Percentiles rank a stretch among this genome's conserved stretches.
These are phyloP conservation scores for Zasmidium citrigriseum DNA, from an alignment of 2,329 filamentous ascomycete genomes.

Conservation along the genomic window DNA sequence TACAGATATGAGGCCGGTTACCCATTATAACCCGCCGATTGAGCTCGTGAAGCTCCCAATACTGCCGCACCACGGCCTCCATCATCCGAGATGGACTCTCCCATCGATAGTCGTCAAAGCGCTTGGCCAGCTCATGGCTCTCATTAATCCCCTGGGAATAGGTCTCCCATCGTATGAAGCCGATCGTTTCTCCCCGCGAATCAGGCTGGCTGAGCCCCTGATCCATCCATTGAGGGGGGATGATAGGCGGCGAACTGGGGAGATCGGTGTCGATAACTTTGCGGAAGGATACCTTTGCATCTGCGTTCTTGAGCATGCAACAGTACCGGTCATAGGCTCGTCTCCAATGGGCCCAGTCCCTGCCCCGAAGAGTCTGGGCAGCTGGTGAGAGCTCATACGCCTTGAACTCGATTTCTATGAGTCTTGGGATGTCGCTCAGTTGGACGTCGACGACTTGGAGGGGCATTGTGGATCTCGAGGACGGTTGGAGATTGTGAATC, in stretches of 20 bases:
- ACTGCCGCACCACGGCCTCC: not conserved
- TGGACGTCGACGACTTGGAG: not conserved
- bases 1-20: not conserved
- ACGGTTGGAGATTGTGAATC: too few species aligned
- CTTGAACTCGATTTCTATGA: constrained; percentile 5
- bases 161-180: too few species aligned
- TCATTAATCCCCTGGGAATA: too few species aligned
- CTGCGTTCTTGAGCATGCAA: not conserved
- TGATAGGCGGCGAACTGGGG: not conserved
- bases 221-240: not conserved
- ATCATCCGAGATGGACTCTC: too few species aligned
- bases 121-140: too few species aligned
- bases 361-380: not conserved
- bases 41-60: not conserved
- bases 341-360: not conserved
- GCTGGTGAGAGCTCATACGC: not conserved
- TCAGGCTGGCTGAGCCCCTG: too few species aligned
- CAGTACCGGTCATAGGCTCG: not conserved
- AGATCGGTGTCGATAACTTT: not conserved
- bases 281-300: not conserved
- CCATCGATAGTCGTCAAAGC: too few species aligned
- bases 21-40: not conserved
- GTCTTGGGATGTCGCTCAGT: not conserved
- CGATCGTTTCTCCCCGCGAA: too few species aligned
- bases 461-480: too few species aligned